These are phyloP conservation scores for Alternaria atra DNA, from an alignment of 2,329 filamentous ascomycete species.

Conservation along the genomic window DNA sequence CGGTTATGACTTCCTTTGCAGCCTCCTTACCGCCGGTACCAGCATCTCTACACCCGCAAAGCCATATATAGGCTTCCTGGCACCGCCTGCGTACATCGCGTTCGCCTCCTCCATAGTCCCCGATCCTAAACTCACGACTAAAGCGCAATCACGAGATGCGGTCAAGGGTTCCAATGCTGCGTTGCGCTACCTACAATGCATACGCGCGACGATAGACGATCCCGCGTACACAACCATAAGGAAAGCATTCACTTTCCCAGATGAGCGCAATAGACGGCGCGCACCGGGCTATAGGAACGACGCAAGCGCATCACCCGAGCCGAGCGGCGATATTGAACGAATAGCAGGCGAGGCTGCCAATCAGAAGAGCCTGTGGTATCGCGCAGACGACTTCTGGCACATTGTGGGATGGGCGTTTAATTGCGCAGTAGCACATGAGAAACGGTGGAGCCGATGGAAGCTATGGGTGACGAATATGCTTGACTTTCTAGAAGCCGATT, in stretches of 20 bases:
- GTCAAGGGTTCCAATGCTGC: slow-evolving; percentile 71
- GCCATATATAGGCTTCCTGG: slow-evolving; percentile 65
- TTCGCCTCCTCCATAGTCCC: slow-evolving; percentile 83
- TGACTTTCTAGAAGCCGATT: slow-evolving; percentile 77
- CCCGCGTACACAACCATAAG: slow-evolving; percentile 70
- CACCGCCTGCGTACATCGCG: slow-evolving; percentile 76
- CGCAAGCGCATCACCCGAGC: slow-evolving; percentile 37
- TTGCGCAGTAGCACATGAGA: slow-evolving; percentile 76
- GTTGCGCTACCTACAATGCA: slow-evolving; percentile 73
- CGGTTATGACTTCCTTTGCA: slow-evolving; percentile 46
- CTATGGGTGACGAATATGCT: slow-evolving; percentile 82
- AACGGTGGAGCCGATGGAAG: slow-evolving; percentile 83
- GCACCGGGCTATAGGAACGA: slow-evolving; percentile 26
- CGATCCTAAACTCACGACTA: slow-evolving; percentile 81
- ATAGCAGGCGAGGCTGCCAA: slow-evolving; percentile 63
- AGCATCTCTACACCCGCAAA: slow-evolving; percentile 46
- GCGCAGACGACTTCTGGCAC: slow-evolving; percentile 89
- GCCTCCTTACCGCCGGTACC: slow-evolving; percentile 43
- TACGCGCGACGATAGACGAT: slow-evolving; percentile 72
- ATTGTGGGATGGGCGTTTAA: slow-evolving; percentile 92
- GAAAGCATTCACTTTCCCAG: slow-evolving; percentile 75
- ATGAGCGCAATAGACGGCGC: slow-evolving; percentile 36
- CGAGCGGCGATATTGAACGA: slow-evolving; percentile 52
- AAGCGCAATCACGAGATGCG: slow-evolving; percentile 69
- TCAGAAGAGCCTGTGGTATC: slow-evolving; percentile 73